phyloP scores from a whole-genome alignment of 331 rosid genomes.

The Rosa hybrid region DNA sequence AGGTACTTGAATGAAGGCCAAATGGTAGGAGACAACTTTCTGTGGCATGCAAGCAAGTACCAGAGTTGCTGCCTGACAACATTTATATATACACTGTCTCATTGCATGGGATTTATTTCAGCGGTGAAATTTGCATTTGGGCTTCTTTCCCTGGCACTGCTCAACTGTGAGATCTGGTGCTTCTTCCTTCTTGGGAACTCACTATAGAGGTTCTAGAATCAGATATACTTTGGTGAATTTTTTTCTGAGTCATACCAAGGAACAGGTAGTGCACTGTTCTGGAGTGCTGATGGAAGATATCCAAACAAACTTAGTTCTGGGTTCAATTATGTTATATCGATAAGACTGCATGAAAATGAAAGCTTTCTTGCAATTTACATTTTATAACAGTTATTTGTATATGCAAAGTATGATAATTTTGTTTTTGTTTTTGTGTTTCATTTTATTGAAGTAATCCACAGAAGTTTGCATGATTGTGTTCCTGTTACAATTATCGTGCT shows the following conservation, averaged over 20 bases:
- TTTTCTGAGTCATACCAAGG: constrained; percentile 55
- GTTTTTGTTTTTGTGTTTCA: background rate
- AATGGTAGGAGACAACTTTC: constrained; percentile 79
- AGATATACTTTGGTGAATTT: constrained; percentile 77
- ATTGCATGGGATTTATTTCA: constrained; percentile 31
- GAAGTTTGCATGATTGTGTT: background rate
- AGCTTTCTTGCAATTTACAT: background rate
- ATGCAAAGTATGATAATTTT: background rate
- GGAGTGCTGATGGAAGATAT: constrained; percentile 99
- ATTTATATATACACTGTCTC: constrained; percentile 10
- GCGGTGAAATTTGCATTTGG: constrained; percentile 86
- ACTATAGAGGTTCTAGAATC: constrained; percentile 73
- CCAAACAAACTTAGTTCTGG: constrained; percentile 34
- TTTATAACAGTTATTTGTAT: background rate
- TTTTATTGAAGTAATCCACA: background rate
- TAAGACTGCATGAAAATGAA: constrained; percentile 5
- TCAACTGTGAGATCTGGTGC: constrained; percentile 74
- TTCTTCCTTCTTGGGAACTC: constrained; percentile 65
- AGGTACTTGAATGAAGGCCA: constrained; percentile 90
- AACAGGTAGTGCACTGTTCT: constrained; percentile 76
- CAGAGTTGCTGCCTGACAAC: constrained; percentile 20
- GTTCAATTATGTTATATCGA: background rate
- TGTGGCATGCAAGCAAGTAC: constrained; percentile 87
- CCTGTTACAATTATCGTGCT: background rate
- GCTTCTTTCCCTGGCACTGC: constrained; percentile 87